Conservation (phyloP, 108 stramenopile genomes). For the Nitzschia sp. region DNA sequence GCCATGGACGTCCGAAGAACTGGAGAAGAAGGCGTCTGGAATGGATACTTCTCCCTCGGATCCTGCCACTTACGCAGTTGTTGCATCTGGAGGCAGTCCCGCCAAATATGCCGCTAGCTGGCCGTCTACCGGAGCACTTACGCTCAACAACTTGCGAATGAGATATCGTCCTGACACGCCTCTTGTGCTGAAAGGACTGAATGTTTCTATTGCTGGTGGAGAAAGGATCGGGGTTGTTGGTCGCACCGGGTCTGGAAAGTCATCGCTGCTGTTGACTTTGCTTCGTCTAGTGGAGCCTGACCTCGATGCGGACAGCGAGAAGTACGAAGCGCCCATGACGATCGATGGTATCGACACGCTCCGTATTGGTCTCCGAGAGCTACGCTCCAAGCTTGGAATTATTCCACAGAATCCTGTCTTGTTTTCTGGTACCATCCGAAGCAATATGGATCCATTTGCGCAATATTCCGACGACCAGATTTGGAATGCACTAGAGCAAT, state of each 20-base stretch:
- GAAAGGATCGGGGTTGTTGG: conserved; percentile 91
- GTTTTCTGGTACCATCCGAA: conserved; percentile 86
- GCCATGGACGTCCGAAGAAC: conserved; percentile 49
- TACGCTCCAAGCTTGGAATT: conserved; percentile 85
- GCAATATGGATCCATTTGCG: conserved; percentile 90
- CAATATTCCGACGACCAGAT: conserved; percentile 64
- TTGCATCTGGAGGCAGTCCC: conserved; percentile 53
- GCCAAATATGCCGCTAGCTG: conserved; percentile 50
- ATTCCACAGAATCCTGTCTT: conserved; percentile 95
- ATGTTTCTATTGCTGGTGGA: conserved; percentile 77
- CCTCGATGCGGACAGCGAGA: conserved; percentile 25
- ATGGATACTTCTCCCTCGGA: background rate
- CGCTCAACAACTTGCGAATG: conserved; percentile 75
- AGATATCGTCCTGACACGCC: conserved; percentile 78
- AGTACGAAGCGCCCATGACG: conserved; percentile 58
- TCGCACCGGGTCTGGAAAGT: conserved; percentile 76
- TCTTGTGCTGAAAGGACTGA: conserved; percentile 85
- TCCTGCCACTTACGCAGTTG: conserved; percentile 44
- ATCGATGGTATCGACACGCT: conserved; percentile 91
- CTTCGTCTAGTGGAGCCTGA: conserved; percentile 88
- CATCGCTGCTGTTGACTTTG: conserved; percentile 67
- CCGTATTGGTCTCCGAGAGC: conserved; percentile 76
- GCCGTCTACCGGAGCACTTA: conserved; percentile 80
- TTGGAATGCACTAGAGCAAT: conserved; percentile 70
- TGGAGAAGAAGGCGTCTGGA: conserved; percentile 41